These are phyloP conservation scores for Chiua virens DNA, from an alignment of 768 basidiomycete species.

Conservation along the genomic window DNA sequence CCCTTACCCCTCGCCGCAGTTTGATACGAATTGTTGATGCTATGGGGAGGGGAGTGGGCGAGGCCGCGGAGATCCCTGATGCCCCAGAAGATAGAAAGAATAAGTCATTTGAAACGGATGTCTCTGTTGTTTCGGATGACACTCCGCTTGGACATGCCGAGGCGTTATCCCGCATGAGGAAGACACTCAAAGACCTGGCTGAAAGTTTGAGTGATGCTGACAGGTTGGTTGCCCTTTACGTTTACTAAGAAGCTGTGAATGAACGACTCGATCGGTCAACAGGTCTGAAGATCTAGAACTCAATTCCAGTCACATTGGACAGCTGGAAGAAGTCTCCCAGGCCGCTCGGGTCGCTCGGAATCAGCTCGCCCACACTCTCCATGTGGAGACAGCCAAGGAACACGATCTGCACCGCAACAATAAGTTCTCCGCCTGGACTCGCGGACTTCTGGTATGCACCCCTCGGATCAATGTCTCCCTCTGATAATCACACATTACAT, in stretches of 20 bases:
- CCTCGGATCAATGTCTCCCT: background rate
- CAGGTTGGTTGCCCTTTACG: constrained; percentile 37
- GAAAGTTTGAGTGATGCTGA: constrained; percentile 58
- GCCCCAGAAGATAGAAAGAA: constrained; percentile 15
- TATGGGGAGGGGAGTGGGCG: constrained; percentile 61
- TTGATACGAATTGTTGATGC: constrained; percentile 65
- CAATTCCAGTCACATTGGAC: constrained; percentile 46
- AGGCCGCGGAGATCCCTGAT: constrained; percentile 34
- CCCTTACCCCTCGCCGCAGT: constrained; percentile 32
- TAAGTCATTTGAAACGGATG: constrained; percentile 19
- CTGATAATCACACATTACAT: constrained; percentile 10
- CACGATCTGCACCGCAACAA: constrained; percentile 35
- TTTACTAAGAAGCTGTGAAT: constrained; percentile 3
- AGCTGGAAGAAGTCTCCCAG: constrained; percentile 53
- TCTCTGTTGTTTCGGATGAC: constrained; percentile 24
- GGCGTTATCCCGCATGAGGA: constrained; percentile 55
- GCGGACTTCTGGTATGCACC: constrained; percentile 38
- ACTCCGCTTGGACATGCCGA: constrained; percentile 41
- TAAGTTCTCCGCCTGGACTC: constrained; percentile 37
- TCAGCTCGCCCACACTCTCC: constrained; percentile 43
- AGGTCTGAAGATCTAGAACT: constrained; percentile 41
- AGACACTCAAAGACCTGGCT: constrained; percentile 56
- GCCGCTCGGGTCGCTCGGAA: constrained; percentile 51
- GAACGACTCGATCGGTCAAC: constrained; percentile 2
- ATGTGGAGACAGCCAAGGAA: constrained; percentile 39